phyloP scores from a whole-genome alignment of 208 protist species.

The Trypanosoma platydactyli region DNA sequence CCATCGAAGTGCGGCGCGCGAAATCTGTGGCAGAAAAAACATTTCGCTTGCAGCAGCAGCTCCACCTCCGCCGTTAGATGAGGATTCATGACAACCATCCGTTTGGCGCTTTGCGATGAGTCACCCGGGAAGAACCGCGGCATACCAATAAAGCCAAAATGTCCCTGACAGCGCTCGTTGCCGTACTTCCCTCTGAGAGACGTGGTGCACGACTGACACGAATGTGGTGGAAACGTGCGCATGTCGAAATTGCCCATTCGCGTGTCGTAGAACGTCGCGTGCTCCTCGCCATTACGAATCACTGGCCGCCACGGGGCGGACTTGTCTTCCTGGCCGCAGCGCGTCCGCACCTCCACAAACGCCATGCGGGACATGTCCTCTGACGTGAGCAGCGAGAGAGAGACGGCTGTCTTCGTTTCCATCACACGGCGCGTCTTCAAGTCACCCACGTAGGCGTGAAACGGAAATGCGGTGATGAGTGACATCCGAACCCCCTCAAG shows the following conservation, averaged over 20 bases:
- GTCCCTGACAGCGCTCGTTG: conserved; percentile 88
- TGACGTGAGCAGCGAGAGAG: conserved; percentile 76
- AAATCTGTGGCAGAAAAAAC: conserved; percentile 87
- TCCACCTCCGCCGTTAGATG: conserved; percentile 75
- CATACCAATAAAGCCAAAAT: conserved; percentile 89
- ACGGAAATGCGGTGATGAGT: conserved; percentile 84
- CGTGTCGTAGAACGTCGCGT: conserved; percentile 83
- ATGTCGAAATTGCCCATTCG: conserved; percentile 91
- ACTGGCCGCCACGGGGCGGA: conserved; percentile 57
- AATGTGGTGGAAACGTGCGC: conserved; percentile 68
- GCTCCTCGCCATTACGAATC: conserved; percentile 36
- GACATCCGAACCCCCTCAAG: conserved; percentile 48
- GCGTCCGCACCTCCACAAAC: conserved; percentile 80
- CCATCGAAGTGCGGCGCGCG: conserved; percentile 79
- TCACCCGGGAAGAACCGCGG: conserved; percentile 70
- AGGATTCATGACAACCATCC: conserved; percentile 80
- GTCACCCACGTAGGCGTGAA: conserved; percentile 81
- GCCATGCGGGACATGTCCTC: conserved; percentile 80
- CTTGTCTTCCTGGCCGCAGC: conserved; percentile 66
- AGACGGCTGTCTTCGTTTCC: conserved; percentile 65
- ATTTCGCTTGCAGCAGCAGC: conserved; percentile 77
- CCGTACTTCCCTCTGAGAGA: conserved; percentile 60
- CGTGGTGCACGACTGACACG: conserved; percentile 78
- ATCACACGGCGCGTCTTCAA: conserved; percentile 74
- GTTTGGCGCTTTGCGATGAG: conserved; percentile 30